phyloP scores from a whole-genome alignment of 1,284 basidiomycete genomes.

The Austroboletus niveus region DNA sequence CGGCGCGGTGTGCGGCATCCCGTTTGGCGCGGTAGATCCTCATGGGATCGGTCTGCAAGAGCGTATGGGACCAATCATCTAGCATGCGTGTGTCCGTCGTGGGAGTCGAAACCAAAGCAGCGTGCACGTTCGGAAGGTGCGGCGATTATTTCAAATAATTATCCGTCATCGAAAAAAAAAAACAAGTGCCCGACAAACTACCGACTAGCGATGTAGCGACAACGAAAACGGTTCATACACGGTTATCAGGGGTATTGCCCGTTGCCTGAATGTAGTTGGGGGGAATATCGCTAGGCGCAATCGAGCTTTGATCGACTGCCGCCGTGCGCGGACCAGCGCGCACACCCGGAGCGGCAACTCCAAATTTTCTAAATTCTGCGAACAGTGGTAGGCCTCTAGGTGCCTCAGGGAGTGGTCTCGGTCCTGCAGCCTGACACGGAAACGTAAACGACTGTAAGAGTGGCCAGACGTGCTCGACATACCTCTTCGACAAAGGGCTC shows the following conservation, averaged over 20 bases:
- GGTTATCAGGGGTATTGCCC: background rate
- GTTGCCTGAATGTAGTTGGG: constrained; percentile 26
- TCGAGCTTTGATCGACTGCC: constrained; percentile 10
- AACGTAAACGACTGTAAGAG: background rate
- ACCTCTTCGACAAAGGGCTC: constrained; percentile 20
- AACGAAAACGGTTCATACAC: background rate
- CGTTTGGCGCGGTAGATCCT: constrained; percentile 78
- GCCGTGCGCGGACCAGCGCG: constrained; percentile 6
- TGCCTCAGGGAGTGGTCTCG: constrained; percentile 25
- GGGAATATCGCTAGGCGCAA: constrained; percentile 16
- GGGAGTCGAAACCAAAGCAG: background rate
- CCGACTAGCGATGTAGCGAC: background rate
- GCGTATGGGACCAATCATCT: constrained; percentile 39
- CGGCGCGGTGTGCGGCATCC: constrained; percentile 65
- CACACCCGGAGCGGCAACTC: background rate
- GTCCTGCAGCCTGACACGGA: constrained; percentile 4
- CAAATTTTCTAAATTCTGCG: constrained; percentile 19
- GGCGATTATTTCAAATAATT: too few species aligned
- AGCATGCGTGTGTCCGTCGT: constrained; percentile 22
- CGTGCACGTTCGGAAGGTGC: background rate
- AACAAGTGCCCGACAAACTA: background rate
- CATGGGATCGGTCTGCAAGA: constrained; percentile 70
- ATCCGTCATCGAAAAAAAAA: too few species aligned
- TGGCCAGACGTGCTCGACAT: background rate
- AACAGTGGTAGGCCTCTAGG: constrained; percentile 22